Percentiles rank a stretch among this genome's conserved stretches.
phyloP scores from a whole-genome alignment of 176 grass and related monocot species.

The Avena atlantica region DNA sequence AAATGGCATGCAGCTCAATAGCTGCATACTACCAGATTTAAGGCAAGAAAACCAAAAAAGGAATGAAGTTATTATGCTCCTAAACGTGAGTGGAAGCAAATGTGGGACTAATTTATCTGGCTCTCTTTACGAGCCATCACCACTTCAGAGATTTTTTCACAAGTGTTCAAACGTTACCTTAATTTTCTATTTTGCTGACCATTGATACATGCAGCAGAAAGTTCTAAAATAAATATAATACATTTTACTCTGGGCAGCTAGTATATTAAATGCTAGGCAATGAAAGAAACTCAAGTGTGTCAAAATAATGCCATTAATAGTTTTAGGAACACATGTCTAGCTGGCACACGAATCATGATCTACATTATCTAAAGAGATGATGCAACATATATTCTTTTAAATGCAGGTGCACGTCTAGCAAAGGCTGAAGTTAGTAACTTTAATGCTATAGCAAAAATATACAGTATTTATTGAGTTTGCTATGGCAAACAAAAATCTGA shows the following conservation, averaged over 20 bases:
- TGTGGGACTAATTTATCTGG: background rate
- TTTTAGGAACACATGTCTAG: background rate
- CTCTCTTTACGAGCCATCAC: background rate
- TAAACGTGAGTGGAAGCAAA: background rate
- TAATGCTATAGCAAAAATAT: background rate
- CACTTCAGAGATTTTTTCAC: background rate
- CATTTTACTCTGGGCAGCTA: background rate
- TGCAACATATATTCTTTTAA: slow-evolving; percentile 16
- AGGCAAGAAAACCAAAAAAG: background rate
- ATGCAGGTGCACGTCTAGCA: background rate
- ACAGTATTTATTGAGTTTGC: background rate
- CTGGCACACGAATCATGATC: slow-evolving; percentile 8
- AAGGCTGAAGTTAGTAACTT: background rate
- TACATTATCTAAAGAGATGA: background rate
- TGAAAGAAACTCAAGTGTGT: background rate
- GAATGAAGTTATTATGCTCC: background rate
- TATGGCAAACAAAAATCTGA: background rate
- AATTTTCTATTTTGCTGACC: background rate
- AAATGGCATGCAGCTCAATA: slow-evolving; percentile 10
- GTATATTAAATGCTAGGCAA: background rate
- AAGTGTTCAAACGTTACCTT: background rate
- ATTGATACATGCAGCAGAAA: slow-evolving; percentile 16
- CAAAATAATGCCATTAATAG: background rate
- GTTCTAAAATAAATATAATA: background rate
- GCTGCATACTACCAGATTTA: background rate